phyloP scores from a whole-genome alignment of 2,329 filamentous ascomycete species.

The Trichoderma gracile region DNA sequence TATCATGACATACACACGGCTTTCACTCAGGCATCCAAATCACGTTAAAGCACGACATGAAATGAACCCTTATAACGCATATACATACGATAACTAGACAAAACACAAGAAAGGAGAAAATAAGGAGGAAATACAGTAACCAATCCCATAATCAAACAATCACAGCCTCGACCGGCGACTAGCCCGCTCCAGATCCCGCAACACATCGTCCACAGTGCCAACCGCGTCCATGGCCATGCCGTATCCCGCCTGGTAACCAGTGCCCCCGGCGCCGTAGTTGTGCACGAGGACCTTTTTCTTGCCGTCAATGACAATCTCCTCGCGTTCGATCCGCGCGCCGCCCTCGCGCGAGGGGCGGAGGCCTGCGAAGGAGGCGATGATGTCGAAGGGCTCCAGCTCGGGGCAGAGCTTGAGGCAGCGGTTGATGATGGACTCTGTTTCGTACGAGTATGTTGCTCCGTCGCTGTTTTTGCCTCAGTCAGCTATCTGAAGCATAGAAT shows the following conservation, averaged over 20 bases:
- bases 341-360: constrained; percentile 44
- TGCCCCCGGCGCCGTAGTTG: constrained; percentile 49
- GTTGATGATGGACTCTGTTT: constrained; percentile 42
- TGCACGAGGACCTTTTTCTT: constrained; percentile 38
- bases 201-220: constrained; percentile 33
- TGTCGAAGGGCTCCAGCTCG: constrained; percentile 35
- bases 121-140: background rate
- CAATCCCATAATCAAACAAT: background rate
- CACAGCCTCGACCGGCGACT: constrained; percentile 18
- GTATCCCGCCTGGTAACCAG: constrained; percentile 48
- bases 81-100: background rate
- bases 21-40: too few relatives aligned
- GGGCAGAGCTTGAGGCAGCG: constrained; percentile 39
- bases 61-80: background rate
- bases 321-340: constrained; percentile 47
- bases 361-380: constrained; percentile 39
- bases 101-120: background rate
- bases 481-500: too few relatives aligned
- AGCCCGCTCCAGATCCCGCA: constrained; percentile 27
- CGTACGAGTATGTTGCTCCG: constrained; percentile 40
- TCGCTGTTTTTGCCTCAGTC: constrained; percentile 31
- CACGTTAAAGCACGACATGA: background rate
- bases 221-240: constrained; percentile 44
- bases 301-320: constrained; percentile 34
- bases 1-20: too few relatives aligned